phyloP scores from a whole-genome alignment of 78 protist species.

The Dictyostelium discoideum region dicty_2.7 NC_007090.3:608501-609000 shows the following conservation, averaged over 20 bases:
- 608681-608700: conserved; percentile 59
- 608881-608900: conserved; percentile 29
- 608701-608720: conserved; percentile 71
- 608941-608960: neutral
- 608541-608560: conserved; percentile 56
- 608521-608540: conserved; percentile 79
- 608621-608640: conserved; percentile 71
- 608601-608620: conserved; percentile 75
- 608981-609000: conserved; percentile 73
- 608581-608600: conserved; percentile 72
- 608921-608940: conserved; percentile 76
- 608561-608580: conserved; percentile 56
- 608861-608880: neutral
- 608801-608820: conserved; percentile 58
- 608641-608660: conserved; percentile 86
- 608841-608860: conserved; percentile 46
- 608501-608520: conserved; percentile 49
- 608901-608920: conserved; percentile 29
- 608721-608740: conserved; percentile 48
- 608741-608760: conserved; percentile 18
- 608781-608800: conserved; percentile 55
- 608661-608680: conserved; percentile 81
- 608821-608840: conserved; percentile 68
- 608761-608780: conserved; percentile 61
- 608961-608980: conserved; percentile 45